Percentiles rank a stretch among this genome's conserved stretches.
These are phyloP conservation scores for Penicillium sp. DNA, from an alignment of 2,329 filamentous ascomycete genomes.

Conservation along the genomic window DNA sequence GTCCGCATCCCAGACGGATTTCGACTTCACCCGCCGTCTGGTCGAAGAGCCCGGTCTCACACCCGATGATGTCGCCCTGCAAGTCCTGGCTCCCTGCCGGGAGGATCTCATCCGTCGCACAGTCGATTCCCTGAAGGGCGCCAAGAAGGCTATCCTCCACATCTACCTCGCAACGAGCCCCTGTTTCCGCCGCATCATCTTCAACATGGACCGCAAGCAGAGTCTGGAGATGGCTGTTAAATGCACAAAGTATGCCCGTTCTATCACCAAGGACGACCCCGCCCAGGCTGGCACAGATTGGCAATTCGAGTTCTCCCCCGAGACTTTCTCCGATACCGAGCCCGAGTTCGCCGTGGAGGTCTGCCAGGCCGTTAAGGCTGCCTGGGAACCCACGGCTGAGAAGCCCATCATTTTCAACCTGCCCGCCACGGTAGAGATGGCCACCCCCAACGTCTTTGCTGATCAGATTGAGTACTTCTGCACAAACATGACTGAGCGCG, in stretches of 20 bases:
- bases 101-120: conserved; percentile 87
- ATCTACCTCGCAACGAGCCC: conserved; percentile 95
- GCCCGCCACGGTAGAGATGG: conserved; percentile 91
- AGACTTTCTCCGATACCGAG: conserved; percentile 81
- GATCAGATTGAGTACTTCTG: conserved; percentile 98
- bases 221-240: conserved; percentile 76
- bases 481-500: conserved; percentile 74
- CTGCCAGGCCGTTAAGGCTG: conserved; percentile 89
- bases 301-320: conserved; percentile 50
- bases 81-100: conserved; percentile 88
- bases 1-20: conserved; percentile 91
- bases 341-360: conserved; percentile 79
- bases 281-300: conserved; percentile 54
- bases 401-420: conserved; percentile 94
- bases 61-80: conserved; percentile 86
- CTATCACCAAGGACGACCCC: conserved; percentile 79
- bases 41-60: conserved; percentile 79
- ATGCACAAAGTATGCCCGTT: conserved; percentile 82
- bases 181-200: conserved; percentile 90
- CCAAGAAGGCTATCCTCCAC: conserved; percentile 92
- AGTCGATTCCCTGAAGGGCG: conserved; percentile 80
- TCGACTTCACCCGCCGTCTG: conserved; percentile 85
- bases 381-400: conserved; percentile 78
- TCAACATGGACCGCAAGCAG: conserved; percentile 80
- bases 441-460: conserved; percentile 91